Base-by-base conservation (phyloP, 345 rosid genomes). In the Citrus glauca region DNA sequence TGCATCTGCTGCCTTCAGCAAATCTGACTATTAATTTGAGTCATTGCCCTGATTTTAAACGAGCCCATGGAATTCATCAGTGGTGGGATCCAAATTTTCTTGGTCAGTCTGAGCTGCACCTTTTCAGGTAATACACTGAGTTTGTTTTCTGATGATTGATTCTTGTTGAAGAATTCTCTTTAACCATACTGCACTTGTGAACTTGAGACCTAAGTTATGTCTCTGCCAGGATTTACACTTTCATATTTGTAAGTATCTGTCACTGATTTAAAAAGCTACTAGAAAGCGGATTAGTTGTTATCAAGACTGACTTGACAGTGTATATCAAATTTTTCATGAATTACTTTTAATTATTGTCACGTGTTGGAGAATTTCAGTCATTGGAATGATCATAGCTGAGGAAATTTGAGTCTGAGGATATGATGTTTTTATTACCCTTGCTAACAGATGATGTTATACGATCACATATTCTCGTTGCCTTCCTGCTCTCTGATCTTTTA, bases 61-160 rank as follows among this genome's bases (percentile, higher is more conserved):
- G 85, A 86, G 88, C 91, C 63, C 97, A 92, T 59, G 93, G 91
- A 75, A 87, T 92, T 81, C 93, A 90, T 78, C 93, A 89, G 69
- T 92, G 91, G 97, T 92, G 94, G 94, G 86, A 85, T 84, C 91
- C 89, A 9, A 72, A 71, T 74, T 80, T 87, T 83, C 8, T 33
- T 57, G 86, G 84, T 75, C 81, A 69, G 59, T 84, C 81, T 59
- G 82, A 84, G 78, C 56, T 82, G 68, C 84, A 88, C 13, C 65
- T 80, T 63, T 83, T 82, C 30, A 69, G 35, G 28, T 76, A 57
- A 71, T 32, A 11, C 9, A 13, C 19, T 7, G 16, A 45, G 14
- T 48, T 50, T 22, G 1, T 9, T 19, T 32, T 32, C 13, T 32
- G 63, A 53, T 20, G 19, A 37, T 37, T 38, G 11, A 0, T 55